Percentiles rank a stretch among this genome's conserved stretches.
Evolutionary conservation across 208 protist genomes (phyloP).

Genomic region (Novymonas esmeraldas): DNA sequence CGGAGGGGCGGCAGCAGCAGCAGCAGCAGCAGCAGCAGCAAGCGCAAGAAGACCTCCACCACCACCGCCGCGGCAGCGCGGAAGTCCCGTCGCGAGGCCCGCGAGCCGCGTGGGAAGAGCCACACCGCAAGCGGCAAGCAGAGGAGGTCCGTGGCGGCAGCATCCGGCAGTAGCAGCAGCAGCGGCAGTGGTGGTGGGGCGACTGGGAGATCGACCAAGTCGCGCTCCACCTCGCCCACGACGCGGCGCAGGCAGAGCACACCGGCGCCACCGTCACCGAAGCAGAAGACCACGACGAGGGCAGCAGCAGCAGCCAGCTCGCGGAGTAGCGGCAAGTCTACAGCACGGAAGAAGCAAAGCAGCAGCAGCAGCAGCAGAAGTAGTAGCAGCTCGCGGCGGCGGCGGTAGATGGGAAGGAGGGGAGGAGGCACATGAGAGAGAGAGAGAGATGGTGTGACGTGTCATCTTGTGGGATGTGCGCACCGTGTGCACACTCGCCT

Average conservation of each 20-base stretch:
- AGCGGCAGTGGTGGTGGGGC: background rate
- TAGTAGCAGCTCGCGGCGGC: conserved; percentile 4
- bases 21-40: conserved; percentile 15
- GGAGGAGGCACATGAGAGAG: too few species aligned
- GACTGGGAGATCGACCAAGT: background rate
- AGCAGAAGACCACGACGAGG: background rate
- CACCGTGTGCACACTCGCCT: too few species aligned
- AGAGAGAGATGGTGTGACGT: too few species aligned
- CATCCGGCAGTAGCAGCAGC: background rate
- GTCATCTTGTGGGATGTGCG: too few species aligned
- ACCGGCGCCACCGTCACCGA: background rate
- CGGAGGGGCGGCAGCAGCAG: conserved; percentile 15
- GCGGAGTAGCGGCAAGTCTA: too few species aligned
- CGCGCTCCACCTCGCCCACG: background rate
- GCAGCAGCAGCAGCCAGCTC: conserved; percentile 1
- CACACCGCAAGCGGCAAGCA: conserved; percentile 7
- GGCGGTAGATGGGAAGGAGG: background rate
- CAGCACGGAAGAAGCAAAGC: too few species aligned
- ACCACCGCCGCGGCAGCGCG: background rate
- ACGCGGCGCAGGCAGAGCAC: background rate
- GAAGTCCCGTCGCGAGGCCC: conserved; percentile 4
- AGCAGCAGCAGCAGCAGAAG: background rate
- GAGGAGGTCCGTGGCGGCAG: conserved; percentile 7
- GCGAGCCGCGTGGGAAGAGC: background rate
- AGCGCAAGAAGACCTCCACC: conserved; percentile 11